Conservation (phyloP, 2,329 filamentous ascomycete species). For the Atkinsonella hypoxylon region DNA sequence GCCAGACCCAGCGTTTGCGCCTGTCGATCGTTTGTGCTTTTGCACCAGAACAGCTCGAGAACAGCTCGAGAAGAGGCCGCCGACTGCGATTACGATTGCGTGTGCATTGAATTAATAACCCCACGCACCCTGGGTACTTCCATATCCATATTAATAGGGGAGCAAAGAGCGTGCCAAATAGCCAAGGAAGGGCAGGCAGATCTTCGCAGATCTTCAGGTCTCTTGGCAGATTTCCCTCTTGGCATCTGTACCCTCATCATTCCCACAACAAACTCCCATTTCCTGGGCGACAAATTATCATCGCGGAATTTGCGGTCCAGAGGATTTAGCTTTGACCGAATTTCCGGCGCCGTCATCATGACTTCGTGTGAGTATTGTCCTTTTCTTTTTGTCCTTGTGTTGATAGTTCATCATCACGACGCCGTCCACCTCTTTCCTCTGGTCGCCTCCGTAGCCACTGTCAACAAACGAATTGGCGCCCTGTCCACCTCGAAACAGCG, state of each 20-base stretch:
- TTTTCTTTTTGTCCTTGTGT: not conserved
- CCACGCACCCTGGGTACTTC: not conserved
- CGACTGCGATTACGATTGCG: not conserved
- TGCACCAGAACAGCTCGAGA: not conserved
- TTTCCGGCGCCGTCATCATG: not conserved
- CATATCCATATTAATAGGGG: not conserved
- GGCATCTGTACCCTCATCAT: not conserved
- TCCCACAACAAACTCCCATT: not conserved
- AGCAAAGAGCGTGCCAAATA: not conserved
- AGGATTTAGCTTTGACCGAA: not conserved
- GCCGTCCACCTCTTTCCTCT: not conserved
- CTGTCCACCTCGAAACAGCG: not conserved
- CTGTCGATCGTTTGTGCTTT: not conserved
- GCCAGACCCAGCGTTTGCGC: no score
- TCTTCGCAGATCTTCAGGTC: not conserved
- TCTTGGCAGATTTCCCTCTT: not conserved
- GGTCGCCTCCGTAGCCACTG: not conserved
- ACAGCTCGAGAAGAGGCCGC: not conserved
- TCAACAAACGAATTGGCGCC: not conserved
- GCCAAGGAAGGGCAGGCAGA: not conserved
- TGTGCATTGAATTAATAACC: not conserved
- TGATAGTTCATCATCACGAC: not conserved
- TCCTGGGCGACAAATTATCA: not conserved
- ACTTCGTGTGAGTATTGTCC: conserved; percentile 3
- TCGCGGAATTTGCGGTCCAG: not conserved